Base-by-base conservation (phyloP, 2,329 filamentous ascomycete species). In the Stromatinia cepivora region DNA sequence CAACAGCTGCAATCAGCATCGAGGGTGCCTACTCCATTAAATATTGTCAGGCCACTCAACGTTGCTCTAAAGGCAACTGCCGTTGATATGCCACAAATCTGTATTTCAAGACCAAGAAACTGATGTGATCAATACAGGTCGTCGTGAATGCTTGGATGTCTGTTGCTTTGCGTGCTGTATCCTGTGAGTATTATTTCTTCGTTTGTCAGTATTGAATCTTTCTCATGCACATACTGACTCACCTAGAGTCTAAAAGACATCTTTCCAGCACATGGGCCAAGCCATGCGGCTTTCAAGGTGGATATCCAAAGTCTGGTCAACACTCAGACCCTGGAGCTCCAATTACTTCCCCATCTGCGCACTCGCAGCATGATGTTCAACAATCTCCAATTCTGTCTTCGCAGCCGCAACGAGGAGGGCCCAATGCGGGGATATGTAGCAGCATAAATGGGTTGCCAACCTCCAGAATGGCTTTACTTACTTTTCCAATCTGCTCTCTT, bases 301-400 rank as follows among this genome's bases (percentile, higher is more conserved):
- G 86, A 76, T 91, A 90, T 80, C 85, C 88, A 74, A 87, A 84
- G 76, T 85, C 87, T 58, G 80, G 81, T 79, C 73, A 87, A 81
- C 81, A 87, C 78, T 81, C 80, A 71, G 82, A 81, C 71, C 76
- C 82, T 36, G 82, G 81, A 70, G 74, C 81, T 22, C 75, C 80
- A 46, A 91, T 93, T 81, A 88, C 90, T 48, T 92, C 91, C 45
- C 90, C 90, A 59, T 89, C 90, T 73, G 84, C 90, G 76, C 87
- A 90, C 73, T 85, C 88, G 76, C 87, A 89, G 75, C 82, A 82
- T 75, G 77, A 80, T 53, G 82, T 85, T 67, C 89, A 94, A 80
- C 88, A 89, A 4, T 94, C 92, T 45, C 92, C 92, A 45, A 92
- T 95, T 72, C 85, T 95, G 68, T 87, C 91, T 36, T 90, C 91